phyloP scores from a whole-genome alignment of 768 basidiomycete species.

The Russula foetens region DNA sequence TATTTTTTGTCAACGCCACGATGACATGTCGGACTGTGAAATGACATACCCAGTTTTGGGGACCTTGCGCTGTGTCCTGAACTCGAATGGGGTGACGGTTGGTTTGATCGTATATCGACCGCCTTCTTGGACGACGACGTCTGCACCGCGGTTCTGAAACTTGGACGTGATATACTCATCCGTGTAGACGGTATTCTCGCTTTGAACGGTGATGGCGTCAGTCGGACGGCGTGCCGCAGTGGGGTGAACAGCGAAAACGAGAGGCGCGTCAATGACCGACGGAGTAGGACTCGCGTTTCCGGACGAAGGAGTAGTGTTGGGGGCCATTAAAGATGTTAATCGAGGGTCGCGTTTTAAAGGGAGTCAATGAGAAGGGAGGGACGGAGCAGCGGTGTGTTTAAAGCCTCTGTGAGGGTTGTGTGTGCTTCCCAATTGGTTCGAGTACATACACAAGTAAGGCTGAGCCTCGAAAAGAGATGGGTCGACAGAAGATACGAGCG shows the following conservation, averaged over 20 bases:
- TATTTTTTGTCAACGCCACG: slow-evolving; percentile 1
- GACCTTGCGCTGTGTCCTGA: slow-evolving; percentile 82
- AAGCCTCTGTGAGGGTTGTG: slow-evolving; percentile 85
- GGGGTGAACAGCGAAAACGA: slow-evolving; percentile 67
- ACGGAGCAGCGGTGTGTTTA: slow-evolving; percentile 73
- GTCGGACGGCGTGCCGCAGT: slow-evolving; percentile 71
- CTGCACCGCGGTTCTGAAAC: slow-evolving; percentile 73
- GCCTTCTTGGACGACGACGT: slow-evolving; percentile 50
- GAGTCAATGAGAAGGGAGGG: slow-evolving; percentile 34
- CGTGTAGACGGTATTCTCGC: slow-evolving; percentile 72
- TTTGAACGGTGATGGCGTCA: slow-evolving; percentile 70
- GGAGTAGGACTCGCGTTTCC: slow-evolving; percentile 48
- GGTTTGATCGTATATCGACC: slow-evolving; percentile 78
- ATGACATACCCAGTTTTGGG: slow-evolving; percentile 76
- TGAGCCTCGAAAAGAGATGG: not conserved
- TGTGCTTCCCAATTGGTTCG: slow-evolving; percentile 83
- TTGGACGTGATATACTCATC: slow-evolving; percentile 78
- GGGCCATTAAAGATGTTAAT: slow-evolving; percentile 37
- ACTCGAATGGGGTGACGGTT: slow-evolving; percentile 74
- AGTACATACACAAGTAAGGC: slow-evolving; percentile 69
- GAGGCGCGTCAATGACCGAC: slow-evolving; percentile 65
- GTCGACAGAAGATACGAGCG: not conserved
- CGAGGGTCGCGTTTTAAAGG: slow-evolving; percentile 25
- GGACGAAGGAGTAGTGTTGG: slow-evolving; percentile 43
- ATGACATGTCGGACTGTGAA: not conserved